Base-by-base conservation (phyloP, 75 land plant genomes). In the Pinus tabuliformis region DNA sequence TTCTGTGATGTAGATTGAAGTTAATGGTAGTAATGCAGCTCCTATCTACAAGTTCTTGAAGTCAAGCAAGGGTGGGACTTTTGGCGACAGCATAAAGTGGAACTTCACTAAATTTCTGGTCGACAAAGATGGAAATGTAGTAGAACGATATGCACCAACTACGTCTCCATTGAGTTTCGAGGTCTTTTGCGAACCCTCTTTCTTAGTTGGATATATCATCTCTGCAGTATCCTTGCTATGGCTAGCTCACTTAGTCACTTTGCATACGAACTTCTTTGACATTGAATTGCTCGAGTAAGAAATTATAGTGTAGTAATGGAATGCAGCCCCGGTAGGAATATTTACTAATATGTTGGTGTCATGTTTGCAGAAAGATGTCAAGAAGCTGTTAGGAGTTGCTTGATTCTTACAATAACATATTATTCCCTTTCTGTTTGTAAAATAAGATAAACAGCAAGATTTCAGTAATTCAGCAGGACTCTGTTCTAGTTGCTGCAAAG, bases 81-180 rank as follows among this genome's bases (percentile, higher is more conserved):
- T 93, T 66, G 97, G 97, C 6, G 89, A 89, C 37, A 71, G 61
- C 66, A 93, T 95, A 39, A 93, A 93, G 82, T 93, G 97, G 98
- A 95, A 95, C 60, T 95, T 95, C 74, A 62, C 88, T 66, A 95
- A 95, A 83, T 95, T 95, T 73, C 76, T 95, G 75, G 87, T 93
- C 26, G 91, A 89, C 75, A 87, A 87, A 70, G 86, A 89, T 6
- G 98, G 98, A 2, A 77, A 89, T n/a, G 98, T 95, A 28, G 92
- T 93, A 12, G 88, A 86, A 6, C 91, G 98, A n/a, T 95, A 89
- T 79, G 90, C 90, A 15, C 98, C 98, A 2, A 93, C 92, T 11
- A 95, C 97, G 15, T 77, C 89, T 56, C 96, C 96, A 52, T 80
- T 82, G 59, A 88, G 83, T 73, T 78, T 92, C 24, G 95, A 91